A percentile compares a stretch with the other conserved stretches of the same genome.
Conservation (phyloP, 108 stramenopile species). For the Skeletonema grethae region DNA sequence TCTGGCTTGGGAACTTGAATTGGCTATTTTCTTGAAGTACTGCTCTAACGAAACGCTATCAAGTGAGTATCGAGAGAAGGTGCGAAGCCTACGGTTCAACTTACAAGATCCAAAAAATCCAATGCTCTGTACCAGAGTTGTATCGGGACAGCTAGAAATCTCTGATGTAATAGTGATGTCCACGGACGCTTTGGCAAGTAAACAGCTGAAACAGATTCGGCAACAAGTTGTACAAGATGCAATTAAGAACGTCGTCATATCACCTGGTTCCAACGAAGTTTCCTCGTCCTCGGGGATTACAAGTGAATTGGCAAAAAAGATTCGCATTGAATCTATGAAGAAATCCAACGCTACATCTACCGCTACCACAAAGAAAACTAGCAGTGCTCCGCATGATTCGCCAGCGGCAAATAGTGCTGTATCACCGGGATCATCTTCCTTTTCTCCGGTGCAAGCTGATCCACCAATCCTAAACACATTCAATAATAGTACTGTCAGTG, state of each 20-base stretch:
- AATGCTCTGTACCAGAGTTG: constrained; percentile 61
- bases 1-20: constrained; percentile 70
- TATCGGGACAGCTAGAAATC: constrained; percentile 53
- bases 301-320: constrained; percentile 34
- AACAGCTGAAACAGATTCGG: constrained; percentile 49
- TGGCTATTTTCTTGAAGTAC: constrained; percentile 51
- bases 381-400: not conserved
- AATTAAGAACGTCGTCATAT: constrained; percentile 45
- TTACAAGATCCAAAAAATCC: constrained; percentile 62
- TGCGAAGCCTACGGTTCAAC: constrained; percentile 54
- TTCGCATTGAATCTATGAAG: constrained; percentile 25
- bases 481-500: not conserved
- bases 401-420: not conserved
- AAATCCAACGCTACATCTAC: not conserved
- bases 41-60: constrained; percentile 22
- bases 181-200: constrained; percentile 61
- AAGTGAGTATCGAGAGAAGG: constrained; percentile 59
- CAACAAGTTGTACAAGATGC: constrained; percentile 53
- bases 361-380: not conserved
- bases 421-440: constrained; percentile 1
- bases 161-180: constrained; percentile 62
- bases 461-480: not conserved
- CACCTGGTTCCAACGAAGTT: constrained; percentile 21
- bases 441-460: not conserved
- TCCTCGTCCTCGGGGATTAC: constrained; percentile 7